Evolutionary conservation across 331 rosid genomes (phyloP), one percentile per base, ranked within the genome.

Genomic region (Spiraea crenata): DNA sequence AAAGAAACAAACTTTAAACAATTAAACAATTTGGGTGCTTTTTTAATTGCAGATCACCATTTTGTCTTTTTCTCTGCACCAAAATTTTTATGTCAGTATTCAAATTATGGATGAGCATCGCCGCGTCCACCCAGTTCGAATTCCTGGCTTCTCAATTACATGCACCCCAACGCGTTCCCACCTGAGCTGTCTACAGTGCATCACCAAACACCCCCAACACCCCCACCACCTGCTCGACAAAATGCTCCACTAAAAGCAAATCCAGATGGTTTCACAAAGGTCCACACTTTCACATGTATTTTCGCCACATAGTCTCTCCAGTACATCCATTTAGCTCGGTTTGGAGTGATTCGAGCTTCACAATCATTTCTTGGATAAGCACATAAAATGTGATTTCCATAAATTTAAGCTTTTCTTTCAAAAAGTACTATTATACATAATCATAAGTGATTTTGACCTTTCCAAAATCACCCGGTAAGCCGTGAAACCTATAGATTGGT

Each of bases 151-250:
- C 48, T 20, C 64, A 54, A 13, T 52, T 5, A 48, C 83, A 80
- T 70, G 83, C 83, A 80, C 49, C 46, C 37, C 62, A 62, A 65
- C 80, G 65, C 80, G 77, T 70, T 39, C 45, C 5, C 61, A 46
- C 46, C 17, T 67, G 54, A 67, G 52, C 65, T 65, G 72, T 58
- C 74, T 37, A 12, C 3, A 10, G 9, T 42, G 47, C 47, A 42
- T 2, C 2, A 10, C 63, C 63, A 34, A 8, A 9, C 31, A 37
- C 34, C 9, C n/a, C 67, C 12, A 8, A 37, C 38, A 1, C 38
- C 60, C 1, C 15, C 38, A 20, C 59, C 60, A 8, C 60, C 60
- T 20, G 60, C 3, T 55, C 38, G 60, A 55, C 4, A 10, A 45
- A 45, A 45, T 45, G 48, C 14, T 13, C 9, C 48, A 45, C 12